Percentiles rank a stretch among this genome's conserved stretches.
These are phyloP conservation scores for Penicillium goetzii DNA, from an alignment of 495 filamentous ascomycete genomes.

Conservation along the genomic window DNA sequence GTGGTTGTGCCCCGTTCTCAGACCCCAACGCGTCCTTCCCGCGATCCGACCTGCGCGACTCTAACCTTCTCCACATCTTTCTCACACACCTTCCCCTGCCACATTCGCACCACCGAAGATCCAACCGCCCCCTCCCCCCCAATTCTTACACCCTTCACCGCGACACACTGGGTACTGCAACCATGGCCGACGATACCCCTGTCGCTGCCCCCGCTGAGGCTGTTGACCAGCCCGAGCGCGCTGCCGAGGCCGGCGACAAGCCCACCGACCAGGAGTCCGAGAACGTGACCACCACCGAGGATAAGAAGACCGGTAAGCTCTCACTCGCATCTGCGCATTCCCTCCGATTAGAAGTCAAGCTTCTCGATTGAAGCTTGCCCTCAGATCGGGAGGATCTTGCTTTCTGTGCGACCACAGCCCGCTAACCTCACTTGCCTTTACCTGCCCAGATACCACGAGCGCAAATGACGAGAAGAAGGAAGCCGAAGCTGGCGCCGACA, in stretches of 20 bases:
- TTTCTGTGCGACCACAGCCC: conserved; percentile 29
- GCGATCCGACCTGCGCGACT: conserved; percentile 41
- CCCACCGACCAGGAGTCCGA: conserved; percentile 37
- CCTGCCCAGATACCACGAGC: conserved; percentile 28
- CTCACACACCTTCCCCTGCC: conserved; percentile 29
- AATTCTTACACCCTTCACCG: conserved; percentile 18
- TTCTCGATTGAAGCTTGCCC: conserved; percentile 10
- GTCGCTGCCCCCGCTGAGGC: conserved; percentile 39
- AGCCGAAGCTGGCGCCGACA: conserved; percentile 31
- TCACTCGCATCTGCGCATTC: not conserved
- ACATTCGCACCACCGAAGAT: conserved; percentile 25
- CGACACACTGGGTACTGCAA: conserved; percentile 23
- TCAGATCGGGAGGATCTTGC: conserved; percentile 3
- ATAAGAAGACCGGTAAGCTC: conserved; percentile 41
- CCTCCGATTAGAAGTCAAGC: not conserved
- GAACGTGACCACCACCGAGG: conserved; percentile 36
- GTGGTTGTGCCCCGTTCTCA: conserved; percentile 28
- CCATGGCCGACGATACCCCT: conserved; percentile 51
- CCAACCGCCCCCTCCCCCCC: conserved; percentile 22
- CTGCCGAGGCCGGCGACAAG: conserved; percentile 35
- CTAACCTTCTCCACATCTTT: conserved; percentile 49
- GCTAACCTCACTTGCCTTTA: conserved; percentile 29
- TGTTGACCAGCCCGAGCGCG: conserved; percentile 41
- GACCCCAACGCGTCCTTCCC: conserved; percentile 47
- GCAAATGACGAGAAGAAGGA: conserved; percentile 40